phyloP scores from a whole-genome alignment of 495 filamentous ascomycete genomes.

The Aspergillus mulundensis region DNA sequence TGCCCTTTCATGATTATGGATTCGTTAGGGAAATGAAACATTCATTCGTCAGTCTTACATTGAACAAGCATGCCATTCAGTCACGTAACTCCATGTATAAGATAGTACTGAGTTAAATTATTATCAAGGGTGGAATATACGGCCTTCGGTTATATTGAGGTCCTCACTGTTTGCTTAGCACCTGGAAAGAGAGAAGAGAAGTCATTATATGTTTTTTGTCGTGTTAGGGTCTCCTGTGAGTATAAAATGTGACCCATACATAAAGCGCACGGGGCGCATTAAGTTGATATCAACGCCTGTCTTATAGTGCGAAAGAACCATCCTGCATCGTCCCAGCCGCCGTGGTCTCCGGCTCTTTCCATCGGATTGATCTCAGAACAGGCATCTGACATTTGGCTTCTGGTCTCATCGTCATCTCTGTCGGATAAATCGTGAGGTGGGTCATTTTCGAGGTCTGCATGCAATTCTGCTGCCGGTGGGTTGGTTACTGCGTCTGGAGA shows the following conservation, averaged over 20 bases:
- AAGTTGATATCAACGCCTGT: slow-evolving; percentile 49
- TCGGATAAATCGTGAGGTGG: slow-evolving; percentile 7
- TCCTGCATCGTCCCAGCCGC: slow-evolving; percentile 77
- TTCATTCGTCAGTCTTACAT: no score
- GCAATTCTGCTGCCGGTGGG: background rate
- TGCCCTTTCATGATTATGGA: no score
- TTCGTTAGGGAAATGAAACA: no score
- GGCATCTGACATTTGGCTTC: slow-evolving; percentile 15
- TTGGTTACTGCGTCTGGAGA: background rate
- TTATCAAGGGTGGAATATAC: no score
- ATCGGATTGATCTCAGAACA: slow-evolving; percentile 20
- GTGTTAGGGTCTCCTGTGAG: no score
- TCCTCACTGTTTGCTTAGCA: no score
- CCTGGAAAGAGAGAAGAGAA: no score
- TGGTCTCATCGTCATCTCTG: slow-evolving; percentile 23
- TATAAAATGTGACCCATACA: background rate
- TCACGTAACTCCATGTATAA: no score
- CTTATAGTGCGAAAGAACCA: slow-evolving; percentile 79
- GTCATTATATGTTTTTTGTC: no score
- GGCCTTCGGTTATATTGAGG: no score
- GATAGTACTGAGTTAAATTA: no score
- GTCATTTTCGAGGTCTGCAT: slow-evolving; percentile 6
- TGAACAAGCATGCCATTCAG: no score
- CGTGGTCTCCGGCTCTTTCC: slow-evolving; percentile 44
- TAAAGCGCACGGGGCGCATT: background rate